Percentiles rank a stretch among this genome's conserved stretches.
Evolutionary conservation across 2,329 filamentous ascomycete genomes (phyloP).

Genomic region (Sclerotinia spermophila): DNA sequence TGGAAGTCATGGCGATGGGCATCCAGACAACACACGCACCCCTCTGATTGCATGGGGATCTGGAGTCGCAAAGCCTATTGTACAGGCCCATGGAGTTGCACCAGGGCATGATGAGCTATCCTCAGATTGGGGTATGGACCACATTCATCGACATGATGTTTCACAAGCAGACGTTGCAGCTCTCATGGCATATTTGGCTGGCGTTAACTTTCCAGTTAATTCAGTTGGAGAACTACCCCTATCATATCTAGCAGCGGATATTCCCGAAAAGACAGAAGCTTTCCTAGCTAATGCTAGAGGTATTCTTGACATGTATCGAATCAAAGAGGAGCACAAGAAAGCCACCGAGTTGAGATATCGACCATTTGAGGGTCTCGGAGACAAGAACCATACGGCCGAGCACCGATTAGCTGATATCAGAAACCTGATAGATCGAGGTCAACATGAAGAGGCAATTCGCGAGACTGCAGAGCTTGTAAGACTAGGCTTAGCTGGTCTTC

Average conservation of each 20-base stretch:
- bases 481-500: constrained; percentile 72
- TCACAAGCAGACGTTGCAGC: constrained; percentile 91
- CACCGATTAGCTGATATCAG: constrained; percentile 66
- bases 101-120: constrained; percentile 91
- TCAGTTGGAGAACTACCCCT: constrained; percentile 92
- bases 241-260: constrained; percentile 69
- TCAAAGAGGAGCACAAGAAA: constrained; percentile 86
- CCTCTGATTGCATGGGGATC: constrained; percentile 92
- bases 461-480: constrained; percentile 74
- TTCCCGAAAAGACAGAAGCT: constrained; percentile 76
- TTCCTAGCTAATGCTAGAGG: constrained; percentile 78
- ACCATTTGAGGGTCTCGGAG: constrained; percentile 68
- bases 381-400: constrained; percentile 62
- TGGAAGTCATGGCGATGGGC: constrained; percentile 97
- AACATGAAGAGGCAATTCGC: constrained; percentile 73
- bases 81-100: constrained; percentile 53
- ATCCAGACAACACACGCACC: constrained; percentile 94
- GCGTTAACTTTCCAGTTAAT: constrained; percentile 88
- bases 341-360: constrained; percentile 71
- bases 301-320: constrained; percentile 91
- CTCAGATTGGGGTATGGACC: constrained; percentile 78
- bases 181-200: constrained; percentile 89
- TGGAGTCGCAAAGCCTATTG: constrained; percentile 73
- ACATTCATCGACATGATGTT: constrained; percentile 84
- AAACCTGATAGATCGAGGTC: constrained; percentile 59